Evolutionary conservation across 225 moss, liverwort and hornwort genomes (phyloP), one percentile per base, ranked within the genome.

Genomic region (Sphagnum contortum): DNA sequence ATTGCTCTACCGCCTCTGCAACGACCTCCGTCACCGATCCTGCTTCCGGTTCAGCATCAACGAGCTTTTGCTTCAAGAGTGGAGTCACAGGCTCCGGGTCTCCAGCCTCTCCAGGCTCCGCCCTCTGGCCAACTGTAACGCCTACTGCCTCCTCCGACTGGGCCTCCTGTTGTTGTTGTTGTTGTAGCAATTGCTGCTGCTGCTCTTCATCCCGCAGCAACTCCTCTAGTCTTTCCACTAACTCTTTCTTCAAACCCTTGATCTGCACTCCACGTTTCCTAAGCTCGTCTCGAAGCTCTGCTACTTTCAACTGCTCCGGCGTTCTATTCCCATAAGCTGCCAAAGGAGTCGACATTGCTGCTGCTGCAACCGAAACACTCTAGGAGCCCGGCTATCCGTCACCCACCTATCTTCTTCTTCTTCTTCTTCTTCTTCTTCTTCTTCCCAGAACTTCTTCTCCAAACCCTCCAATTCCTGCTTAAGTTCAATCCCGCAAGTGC

Each of bases 161-260:
- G 29, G 29, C 29, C 29, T 29, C 29, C 29, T 29, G 29, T 29
- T 29, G 29, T 29, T 29, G 29, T 29, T 29, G 29, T 29, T 29
- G 29, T 29, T 0, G 29, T 29, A 52, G 52, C 52, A 0, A 2
- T 2, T 52, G 29, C 29, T 9, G 52, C 52, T 52, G 52, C 52
- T 52, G 45, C 50, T 81, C 71, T 73, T 98, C 98, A 80, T 83
- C 81, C 55, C 79, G 91, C 49, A 98, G 79, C 46, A 88, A 80
- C 62, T 89, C 93, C 60, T 93, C 98, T 51, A 98, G 77, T 50
- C 98, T 89, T 58, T 98, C 98, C 52, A 98, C 89, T 75, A 98
- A 75, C 57, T 98, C 98, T 73, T 91, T 98, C 71, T 98, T 98
- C 76, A 93, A 79, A 2, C 98, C 98, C 82, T 98, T 98, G 71